These are phyloP conservation scores for Dittrichia graveolens DNA, from an alignment of 129 eudicot genomes.

Conservation along the genomic window DNA sequence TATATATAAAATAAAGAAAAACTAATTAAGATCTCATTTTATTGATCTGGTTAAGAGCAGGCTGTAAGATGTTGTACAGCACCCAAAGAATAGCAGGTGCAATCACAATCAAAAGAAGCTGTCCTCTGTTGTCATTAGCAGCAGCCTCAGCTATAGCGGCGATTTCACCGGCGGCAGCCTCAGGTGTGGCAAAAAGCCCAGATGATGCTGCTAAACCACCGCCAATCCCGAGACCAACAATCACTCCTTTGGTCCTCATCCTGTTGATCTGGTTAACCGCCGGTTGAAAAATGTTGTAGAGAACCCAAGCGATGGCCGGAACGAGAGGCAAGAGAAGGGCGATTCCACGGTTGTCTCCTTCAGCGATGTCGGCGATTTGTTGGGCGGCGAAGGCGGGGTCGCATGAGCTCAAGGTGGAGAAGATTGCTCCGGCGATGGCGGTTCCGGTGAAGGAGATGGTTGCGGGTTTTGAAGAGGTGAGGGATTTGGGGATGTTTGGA, in stretches of 20 bases:
- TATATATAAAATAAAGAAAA: neutral
- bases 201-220: slow-evolving; percentile 68
- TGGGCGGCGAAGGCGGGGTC: slow-evolving; percentile 85
- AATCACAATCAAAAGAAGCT: slow-evolving; percentile 74
- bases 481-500: slow-evolving; percentile 54
- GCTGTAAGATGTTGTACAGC: slow-evolving; percentile 86
- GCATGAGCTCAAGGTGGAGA: slow-evolving; percentile 69
- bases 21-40: slow-evolving; percentile 63
- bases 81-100: slow-evolving; percentile 93
- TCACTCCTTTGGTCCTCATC: slow-evolving; percentile 68
- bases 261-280: slow-evolving; percentile 79
- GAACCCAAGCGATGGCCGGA: slow-evolving; percentile 88
- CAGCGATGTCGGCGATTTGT: slow-evolving; percentile 78
- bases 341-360: slow-evolving; percentile 80
- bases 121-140: slow-evolving; percentile 67
- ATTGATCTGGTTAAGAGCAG: slow-evolving; percentile 95
- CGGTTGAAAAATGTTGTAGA: slow-evolving; percentile 82
- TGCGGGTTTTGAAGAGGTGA: slow-evolving; percentile 40
- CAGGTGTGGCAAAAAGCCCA: slow-evolving; percentile 49
- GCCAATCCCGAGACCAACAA: slow-evolving; percentile 74
- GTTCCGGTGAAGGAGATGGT: slow-evolving; percentile 46
- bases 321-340: slow-evolving; percentile 75
- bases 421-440: slow-evolving; percentile 76
- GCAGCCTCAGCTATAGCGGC: slow-evolving; percentile 55
- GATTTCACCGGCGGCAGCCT: slow-evolving; percentile 56